Evolutionary conservation across 2,329 filamentous ascomycete species (phyloP), one percentile per base, ranked within the genome.

Genomic region (Bipolaris bicolor): DNA sequence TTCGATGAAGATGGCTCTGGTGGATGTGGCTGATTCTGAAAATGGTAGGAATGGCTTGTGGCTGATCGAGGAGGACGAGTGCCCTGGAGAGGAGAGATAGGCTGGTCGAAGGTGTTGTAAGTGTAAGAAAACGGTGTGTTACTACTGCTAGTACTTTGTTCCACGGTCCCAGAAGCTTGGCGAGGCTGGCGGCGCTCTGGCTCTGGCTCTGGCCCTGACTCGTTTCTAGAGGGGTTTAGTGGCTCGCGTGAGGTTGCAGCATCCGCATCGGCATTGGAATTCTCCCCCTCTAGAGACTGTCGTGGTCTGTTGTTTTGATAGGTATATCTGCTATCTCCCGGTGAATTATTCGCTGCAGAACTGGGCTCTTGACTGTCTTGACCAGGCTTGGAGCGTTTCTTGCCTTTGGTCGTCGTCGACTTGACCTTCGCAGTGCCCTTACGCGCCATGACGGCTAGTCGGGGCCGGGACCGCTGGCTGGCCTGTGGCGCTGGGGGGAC

Each of bases 341-440:
- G 7, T 40, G 53, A 10, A 3, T 11, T 44, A 15, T 31, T 18
- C 7, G 31, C 16, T 7, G 48, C 41, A 20, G 48, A 47, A 22
- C 41, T 50, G 39, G 36, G 18, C n/a, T 53, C 53, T 2, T 67
- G 55, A 44, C 54, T 26, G 34, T 60, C 55, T 0, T 59, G 61
- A 16, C 60, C 49, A 33, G 66, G 24, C 15, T 45, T 60, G 7
- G 59, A 51, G 36, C 66, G 62, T 47, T 55, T 65, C 41, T 55
- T 46, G n/a, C 43, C 43, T 55, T 66, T 64, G 60, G 60, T 67
- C 36, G 60, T 55, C 49, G 56, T 61, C 62, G 26, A 29, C 26
- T 62, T 70, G 52, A 63, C 60, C 44, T 54, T 62, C 50, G 69
- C 69, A 44, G 61, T 55, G 50, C 70, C 70, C 52, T 62, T 70